Evolutionary conservation across 2,329 filamentous ascomycete species (phyloP).

Genomic region (Rutstroemia sydowiana): DNA sequence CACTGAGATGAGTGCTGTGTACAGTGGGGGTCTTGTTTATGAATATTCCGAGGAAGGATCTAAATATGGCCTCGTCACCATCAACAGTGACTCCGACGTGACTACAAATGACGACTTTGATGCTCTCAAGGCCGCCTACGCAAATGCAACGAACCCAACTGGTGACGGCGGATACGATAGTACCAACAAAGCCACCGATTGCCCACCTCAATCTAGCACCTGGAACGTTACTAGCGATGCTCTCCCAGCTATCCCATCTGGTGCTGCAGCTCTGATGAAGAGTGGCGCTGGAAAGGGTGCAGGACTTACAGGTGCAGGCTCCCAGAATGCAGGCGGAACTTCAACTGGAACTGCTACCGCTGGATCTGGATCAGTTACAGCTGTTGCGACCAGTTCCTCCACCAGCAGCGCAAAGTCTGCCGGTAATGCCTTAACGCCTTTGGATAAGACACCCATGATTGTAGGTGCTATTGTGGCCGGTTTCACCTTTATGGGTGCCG

Average conservation of each 20-base stretch:
- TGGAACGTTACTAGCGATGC: slow-evolving; percentile 40
- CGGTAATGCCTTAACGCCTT: slow-evolving; percentile 13
- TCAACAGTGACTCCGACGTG: slow-evolving; percentile 30
- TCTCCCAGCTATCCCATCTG: slow-evolving; percentile 42
- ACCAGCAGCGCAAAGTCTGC: slow-evolving; percentile 5
- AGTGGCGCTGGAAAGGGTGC: slow-evolving; percentile 42
- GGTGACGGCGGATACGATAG: slow-evolving; percentile 46
- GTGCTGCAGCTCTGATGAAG: slow-evolving; percentile 37
- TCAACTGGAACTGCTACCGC: slow-evolving; percentile 24
- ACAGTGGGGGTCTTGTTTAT: slow-evolving; percentile 94
- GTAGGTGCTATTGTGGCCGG: slow-evolving; percentile 14
- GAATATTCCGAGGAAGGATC: slow-evolving; percentile 81
- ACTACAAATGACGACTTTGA: slow-evolving; percentile 40
- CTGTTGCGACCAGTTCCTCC: slow-evolving; percentile 8
- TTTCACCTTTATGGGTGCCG: slow-evolving; percentile 19
- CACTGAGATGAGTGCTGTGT: slow-evolving; percentile 75
- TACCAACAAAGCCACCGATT: slow-evolving; percentile 32
- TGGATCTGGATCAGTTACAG: slow-evolving; percentile 22
- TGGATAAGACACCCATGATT: slow-evolving; percentile 15
- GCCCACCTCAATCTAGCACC: slow-evolving; percentile 37
- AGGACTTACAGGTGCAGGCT: slow-evolving; percentile 30
- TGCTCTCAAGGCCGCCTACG: slow-evolving; percentile 38
- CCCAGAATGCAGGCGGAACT: slow-evolving; percentile 25
- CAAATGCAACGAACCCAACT: slow-evolving; percentile 36
- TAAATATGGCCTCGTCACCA: slow-evolving; percentile 53